Base-by-base conservation (phyloP, 2,329 filamentous ascomycete genomes). In the Metarhizium robertsii region DNA sequence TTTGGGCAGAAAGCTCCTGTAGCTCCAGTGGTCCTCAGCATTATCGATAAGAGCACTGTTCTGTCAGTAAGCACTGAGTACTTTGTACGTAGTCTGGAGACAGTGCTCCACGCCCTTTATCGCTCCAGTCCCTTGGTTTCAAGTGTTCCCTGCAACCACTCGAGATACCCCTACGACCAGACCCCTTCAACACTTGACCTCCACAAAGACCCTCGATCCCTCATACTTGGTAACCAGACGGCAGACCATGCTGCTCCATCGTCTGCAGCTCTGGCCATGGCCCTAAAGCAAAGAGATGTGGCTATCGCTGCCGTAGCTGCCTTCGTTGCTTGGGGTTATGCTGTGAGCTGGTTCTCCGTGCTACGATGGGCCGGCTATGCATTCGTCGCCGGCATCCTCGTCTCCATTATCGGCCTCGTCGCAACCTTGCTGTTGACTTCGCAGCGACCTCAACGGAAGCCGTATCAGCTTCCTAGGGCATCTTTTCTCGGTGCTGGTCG, bases 281-380 rank as follows among this genome's bases (percentile, higher is more conserved):
- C 83, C 79, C 78, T 90, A 75, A 83, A 83, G 77, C 82, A 83
- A 75, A 84, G 82, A 79, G 80, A 91, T 80, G 79, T 85, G 71
- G 78, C 83, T 69, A 71, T 88, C 71, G 84, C 84, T 69, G 80
- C 79, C 70, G 70, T 87, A 69, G 84, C 79, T 70, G 80, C 78
- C 70, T 90, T 96, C 72, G 77, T 96, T 69, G 86, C 90, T 68
- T 97, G 92, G 92, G 88, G 89, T 59, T 86, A 92, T 69, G 80
- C 87, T 58, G 86, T 90, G 62, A 85, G 88, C 74, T 95, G 88
- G 85, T 77, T 91, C 64, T 91, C 92, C 34, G 75, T 84, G 57
- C 76, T 97, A 61, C 90, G 90, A 69, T 95, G 88, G 80, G 79
- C 89, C 46, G 89, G 88, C 64, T 88, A 95, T 71, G 90, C 92